A percentile compares a stretch with the other conserved stretches of the same genome.
Evolutionary conservation across 495 filamentous ascomycete species (phyloP).

Genomic region (Pseudevernia furfuracea): DNA sequence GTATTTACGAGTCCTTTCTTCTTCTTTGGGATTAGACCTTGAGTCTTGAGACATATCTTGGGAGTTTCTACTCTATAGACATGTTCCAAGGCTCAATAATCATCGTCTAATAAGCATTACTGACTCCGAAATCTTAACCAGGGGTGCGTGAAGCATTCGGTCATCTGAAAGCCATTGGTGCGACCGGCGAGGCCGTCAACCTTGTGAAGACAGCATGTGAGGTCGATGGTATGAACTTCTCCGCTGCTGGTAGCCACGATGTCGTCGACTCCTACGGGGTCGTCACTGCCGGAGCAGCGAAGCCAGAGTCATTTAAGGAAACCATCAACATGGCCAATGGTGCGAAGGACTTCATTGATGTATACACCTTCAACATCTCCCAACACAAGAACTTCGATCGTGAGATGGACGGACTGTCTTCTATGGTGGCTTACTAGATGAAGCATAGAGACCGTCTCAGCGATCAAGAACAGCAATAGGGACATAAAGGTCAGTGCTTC

Average conservation of each 20-base stretch:
- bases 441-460: not conserved
- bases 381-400: slow-evolving; percentile 63
- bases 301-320: slow-evolving; percentile 49
- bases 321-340: slow-evolving; percentile 52
- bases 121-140: not conserved
- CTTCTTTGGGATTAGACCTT: no score
- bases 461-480: not conserved
- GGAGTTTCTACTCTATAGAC: no score
- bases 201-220: slow-evolving; percentile 52
- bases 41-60: no score
- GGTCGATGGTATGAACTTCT: slow-evolving; percentile 47
- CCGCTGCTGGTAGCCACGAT: slow-evolving; percentile 35
- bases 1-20: no score
- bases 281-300: slow-evolving; percentile 48
- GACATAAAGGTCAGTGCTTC: not conserved
- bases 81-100: no score
- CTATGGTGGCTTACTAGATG: slow-evolving; percentile 18
- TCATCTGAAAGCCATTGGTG: slow-evolving; percentile 70
- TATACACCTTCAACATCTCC: slow-evolving; percentile 57
- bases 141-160: slow-evolving; percentile 73
- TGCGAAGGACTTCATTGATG: slow-evolving; percentile 55
- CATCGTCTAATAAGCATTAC: no score
- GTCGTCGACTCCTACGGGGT: slow-evolving; percentile 64
- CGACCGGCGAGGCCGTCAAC: slow-evolving; percentile 60
- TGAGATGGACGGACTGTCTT: slow-evolving; percentile 58